Conservation (phyloP, 306 rosid species). For the Pyrus pyrifolia region DNA sequence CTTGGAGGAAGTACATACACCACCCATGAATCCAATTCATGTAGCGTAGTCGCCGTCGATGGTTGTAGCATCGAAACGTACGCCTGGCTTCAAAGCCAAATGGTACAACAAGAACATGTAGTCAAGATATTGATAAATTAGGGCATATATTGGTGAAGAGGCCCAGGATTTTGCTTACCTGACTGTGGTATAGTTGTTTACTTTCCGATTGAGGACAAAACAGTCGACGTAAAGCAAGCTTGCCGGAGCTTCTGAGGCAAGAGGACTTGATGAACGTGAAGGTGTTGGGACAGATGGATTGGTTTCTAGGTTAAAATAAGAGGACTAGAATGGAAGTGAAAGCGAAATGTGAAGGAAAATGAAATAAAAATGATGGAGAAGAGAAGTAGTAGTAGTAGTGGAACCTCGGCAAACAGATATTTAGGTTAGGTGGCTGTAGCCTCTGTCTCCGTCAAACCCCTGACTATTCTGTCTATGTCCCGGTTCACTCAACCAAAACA, state of each 20-base stretch:
- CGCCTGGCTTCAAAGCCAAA: not conserved
- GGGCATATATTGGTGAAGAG: not conserved
- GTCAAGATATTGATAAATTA: not conserved
- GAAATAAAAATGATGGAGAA: not conserved
- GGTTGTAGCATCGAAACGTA: not conserved
- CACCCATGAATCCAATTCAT: too few relatives aligned
- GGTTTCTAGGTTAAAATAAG: too few relatives aligned
- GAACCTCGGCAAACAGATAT: not conserved
- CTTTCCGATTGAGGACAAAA: too few relatives aligned
- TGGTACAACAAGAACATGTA: not conserved
- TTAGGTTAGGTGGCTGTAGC: not conserved
- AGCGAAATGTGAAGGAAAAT: not conserved
- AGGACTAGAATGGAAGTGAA: not conserved
- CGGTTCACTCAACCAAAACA: not conserved
- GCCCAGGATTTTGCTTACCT: not conserved
- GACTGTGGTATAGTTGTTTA: not conserved
- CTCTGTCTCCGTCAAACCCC: not conserved
- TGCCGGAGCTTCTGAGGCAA: too few relatives aligned
- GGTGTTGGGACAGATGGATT: too few relatives aligned
- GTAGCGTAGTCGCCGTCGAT: too few relatives aligned
- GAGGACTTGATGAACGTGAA: too few relatives aligned
- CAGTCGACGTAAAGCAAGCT: too few relatives aligned
- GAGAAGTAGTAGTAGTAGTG: too few relatives aligned
- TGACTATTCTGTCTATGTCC: not conserved
- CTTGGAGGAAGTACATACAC: too few relatives aligned